Evolutionary conservation across 441 rosid genomes (phyloP).

Genomic region (Aquilaria agallochum): DNA sequence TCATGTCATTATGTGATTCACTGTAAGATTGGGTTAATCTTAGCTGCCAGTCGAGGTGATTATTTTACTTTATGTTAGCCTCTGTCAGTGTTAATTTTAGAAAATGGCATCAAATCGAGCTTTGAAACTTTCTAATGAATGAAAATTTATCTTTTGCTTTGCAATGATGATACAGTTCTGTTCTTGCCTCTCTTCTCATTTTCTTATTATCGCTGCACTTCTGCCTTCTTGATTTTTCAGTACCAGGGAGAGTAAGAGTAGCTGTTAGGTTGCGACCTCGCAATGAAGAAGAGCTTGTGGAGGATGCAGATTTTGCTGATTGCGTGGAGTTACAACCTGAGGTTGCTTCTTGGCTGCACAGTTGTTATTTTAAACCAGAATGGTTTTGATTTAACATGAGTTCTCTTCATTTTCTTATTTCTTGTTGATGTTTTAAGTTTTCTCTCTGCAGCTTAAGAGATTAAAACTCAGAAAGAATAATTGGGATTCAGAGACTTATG

Average conservation of each 20-base stretch:
- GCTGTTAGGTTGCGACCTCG: constrained; percentile 88
- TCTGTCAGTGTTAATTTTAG: too few species aligned
- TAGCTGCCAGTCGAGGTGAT: too few species aligned
- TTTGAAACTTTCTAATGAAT: too few species aligned
- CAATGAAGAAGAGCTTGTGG: constrained; percentile 69
- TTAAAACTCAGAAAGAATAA: constrained; percentile 92
- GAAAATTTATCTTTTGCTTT: too few species aligned
- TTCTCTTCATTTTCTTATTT: constrained; percentile 5
- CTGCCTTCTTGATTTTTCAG: constrained; percentile 24
- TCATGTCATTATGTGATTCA: too few species aligned
- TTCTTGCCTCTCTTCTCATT: background rate
- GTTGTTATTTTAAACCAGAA: background rate
- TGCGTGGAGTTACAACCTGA: constrained; percentile 93
- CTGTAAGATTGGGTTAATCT: too few species aligned
- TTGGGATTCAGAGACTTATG: constrained; percentile 93
- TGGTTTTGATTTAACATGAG: background rate
- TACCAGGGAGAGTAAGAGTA: constrained; percentile 92
- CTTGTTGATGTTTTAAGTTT: constrained; percentile 6
- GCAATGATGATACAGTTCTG: background rate
- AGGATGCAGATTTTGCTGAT: constrained; percentile 96
- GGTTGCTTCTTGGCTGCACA: constrained; percentile 30
- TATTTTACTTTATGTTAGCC: too few species aligned
- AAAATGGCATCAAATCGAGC: too few species aligned
- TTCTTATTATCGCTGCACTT: background rate
- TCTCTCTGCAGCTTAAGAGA: constrained; percentile 62